Evolutionary conservation across 225 moss, liverwort and hornwort species (phyloP).

Genomic region (Bryum argenteum): DNA sequence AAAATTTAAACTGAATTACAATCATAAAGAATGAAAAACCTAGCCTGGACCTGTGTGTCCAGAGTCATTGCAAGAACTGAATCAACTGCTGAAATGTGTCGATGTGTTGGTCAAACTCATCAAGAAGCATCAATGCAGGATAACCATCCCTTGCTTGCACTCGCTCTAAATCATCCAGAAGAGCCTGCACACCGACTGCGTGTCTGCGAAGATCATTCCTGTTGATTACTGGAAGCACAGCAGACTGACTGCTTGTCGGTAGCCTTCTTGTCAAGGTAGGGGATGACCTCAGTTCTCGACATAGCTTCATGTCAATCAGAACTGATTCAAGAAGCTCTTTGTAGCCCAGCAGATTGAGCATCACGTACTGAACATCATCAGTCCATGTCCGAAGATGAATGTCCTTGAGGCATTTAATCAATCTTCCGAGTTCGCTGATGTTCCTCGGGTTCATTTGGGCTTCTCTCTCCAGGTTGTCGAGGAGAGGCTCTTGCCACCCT

Average conservation of each 20-base stretch:
- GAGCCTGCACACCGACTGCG: not conserved
- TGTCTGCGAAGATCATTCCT: not conserved
- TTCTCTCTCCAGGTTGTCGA: not conserved
- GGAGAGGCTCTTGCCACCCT: not conserved
- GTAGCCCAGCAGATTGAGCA: constrained; percentile 4
- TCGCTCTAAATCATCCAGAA: not conserved
- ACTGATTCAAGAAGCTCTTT: not conserved
- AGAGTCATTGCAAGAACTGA: not conserved
- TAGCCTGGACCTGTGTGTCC: too few relatives aligned
- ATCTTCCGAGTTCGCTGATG: not conserved
- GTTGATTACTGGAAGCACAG: too few relatives aligned
- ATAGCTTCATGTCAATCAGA: not conserved
- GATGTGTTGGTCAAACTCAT: not conserved
- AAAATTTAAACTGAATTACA: too few relatives aligned
- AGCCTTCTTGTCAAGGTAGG: too few relatives aligned
- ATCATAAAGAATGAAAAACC: too few relatives aligned
- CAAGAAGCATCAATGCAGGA: not conserved
- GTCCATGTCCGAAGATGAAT: not conserved
- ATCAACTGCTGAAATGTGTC: not conserved
- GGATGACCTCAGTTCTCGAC: not conserved
- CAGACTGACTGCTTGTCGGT: too few relatives aligned
- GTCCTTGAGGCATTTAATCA: not conserved
- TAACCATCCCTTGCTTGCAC: too few relatives aligned
- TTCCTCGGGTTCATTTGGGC: too few relatives aligned
- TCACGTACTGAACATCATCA: not conserved